These are phyloP conservation scores for Pulveroboletus sp. DNA, from an alignment of 768 basidiomycete genomes.

Conservation along the genomic window DNA sequence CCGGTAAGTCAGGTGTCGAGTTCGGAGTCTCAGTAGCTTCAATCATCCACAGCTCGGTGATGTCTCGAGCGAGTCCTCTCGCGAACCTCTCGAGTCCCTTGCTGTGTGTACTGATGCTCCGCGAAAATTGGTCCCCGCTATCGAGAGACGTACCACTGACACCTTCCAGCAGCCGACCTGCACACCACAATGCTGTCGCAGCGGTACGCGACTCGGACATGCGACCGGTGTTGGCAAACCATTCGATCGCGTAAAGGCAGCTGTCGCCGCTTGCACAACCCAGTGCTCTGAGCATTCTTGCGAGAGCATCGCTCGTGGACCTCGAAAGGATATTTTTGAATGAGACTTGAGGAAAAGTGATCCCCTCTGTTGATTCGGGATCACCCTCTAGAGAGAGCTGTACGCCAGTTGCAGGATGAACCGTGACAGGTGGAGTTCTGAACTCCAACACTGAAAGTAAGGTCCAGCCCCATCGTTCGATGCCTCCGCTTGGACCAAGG, in stretches of 20 bases:
- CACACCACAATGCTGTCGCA: constrained; percentile 81
- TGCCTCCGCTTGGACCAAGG: constrained; percentile 75
- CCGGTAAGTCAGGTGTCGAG: constrained; percentile 8
- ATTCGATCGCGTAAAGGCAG: constrained; percentile 75
- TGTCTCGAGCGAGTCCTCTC: constrained; percentile 53
- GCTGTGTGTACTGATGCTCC: constrained; percentile 22
- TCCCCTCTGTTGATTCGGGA: constrained; percentile 32
- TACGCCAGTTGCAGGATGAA: constrained; percentile 45
- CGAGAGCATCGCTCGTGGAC: constrained; percentile 50
- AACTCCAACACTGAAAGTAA: constrained; percentile 81
- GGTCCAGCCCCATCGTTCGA: constrained; percentile 92
- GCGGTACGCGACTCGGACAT: constrained; percentile 41
- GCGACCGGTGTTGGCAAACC: constrained; percentile 60
- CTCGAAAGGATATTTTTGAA: constrained; percentile 53
- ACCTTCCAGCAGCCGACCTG: constrained; percentile 72
- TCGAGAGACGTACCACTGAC: constrained; percentile 46
- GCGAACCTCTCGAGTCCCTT: constrained; percentile 60
- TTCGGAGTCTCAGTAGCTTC: constrained; percentile 31
- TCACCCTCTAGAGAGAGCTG: constrained; percentile 55
- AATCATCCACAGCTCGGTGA: constrained; percentile 71
- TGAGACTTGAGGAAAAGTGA: constrained; percentile 53
- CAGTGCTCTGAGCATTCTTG: constrained; percentile 67
- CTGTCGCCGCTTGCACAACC: constrained; percentile 66
- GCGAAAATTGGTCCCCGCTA: constrained; percentile 10
- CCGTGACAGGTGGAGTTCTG: constrained; percentile 43